Evolutionary conservation across 306 rosid genomes (phyloP), one percentile per base, ranked within the genome.

Genomic region (Abrus precatorius): DNA sequence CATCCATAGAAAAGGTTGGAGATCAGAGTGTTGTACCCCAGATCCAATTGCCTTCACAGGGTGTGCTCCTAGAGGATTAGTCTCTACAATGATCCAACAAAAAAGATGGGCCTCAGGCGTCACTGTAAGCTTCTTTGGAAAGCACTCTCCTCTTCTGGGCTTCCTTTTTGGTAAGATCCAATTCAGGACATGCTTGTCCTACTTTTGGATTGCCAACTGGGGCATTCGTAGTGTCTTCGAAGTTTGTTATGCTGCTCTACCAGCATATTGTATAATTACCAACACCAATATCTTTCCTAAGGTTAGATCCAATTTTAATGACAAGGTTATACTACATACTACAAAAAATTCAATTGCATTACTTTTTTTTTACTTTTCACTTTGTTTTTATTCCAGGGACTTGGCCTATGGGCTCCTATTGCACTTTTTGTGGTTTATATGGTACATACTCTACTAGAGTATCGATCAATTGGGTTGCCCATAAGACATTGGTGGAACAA

Each of bases 401-500:
- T 86, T 64, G 80, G 82, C 1, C 55, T 84, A 12, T 85, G 86
- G 85, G 74, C 87, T 63, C 67, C 69, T 8, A 33, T 87, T 61
- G 49, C 89, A 13, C 82, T 87, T 33, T 84, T 86, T 48, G 75
- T 76, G 71, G 2, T 80, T 12, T 83, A 76, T 80, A 77, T 56
- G 33, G 1, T 86, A 0, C 73, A 87, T 68, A 81, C 81, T 5
- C 34, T 90, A 38, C 36, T 53, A 1, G 92, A 90, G 82, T 84
- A 80, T 77, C 9, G 77, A 5, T n/a, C 44, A 48, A 40, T 67
- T 0, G 86, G 91, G 27, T 84, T 82, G 33, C 92, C 97, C 1
- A 6, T 88, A 9, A 64, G 74, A 75, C 78, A 84, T 7, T 94
- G 98, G 93, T 90, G 98, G 98, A 94, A 94, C 68, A 90, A 90